Conservation (phyloP, 164 flowering plant genomes). For the Santalum album region DNA sequence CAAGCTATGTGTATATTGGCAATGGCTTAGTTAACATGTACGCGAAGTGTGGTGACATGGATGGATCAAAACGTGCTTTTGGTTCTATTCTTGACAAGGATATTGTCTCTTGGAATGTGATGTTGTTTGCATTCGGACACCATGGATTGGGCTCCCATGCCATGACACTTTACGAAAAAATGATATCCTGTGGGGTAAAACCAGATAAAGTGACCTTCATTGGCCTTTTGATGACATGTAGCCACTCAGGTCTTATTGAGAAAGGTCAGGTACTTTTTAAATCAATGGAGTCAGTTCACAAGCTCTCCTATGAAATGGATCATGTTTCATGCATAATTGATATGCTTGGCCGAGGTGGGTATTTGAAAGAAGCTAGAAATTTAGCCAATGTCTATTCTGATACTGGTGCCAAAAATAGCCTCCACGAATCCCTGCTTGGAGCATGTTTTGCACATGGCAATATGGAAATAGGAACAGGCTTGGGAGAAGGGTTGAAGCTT, state of each 20-base stretch:
- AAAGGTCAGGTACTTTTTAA: slow-evolving; percentile 28
- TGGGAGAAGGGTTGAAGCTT: slow-evolving; percentile 29
- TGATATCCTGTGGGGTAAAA: slow-evolving; percentile 24
- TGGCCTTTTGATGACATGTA: slow-evolving; percentile 50
- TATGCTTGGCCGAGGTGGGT: slow-evolving; percentile 51
- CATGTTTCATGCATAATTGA: slow-evolving; percentile 56
- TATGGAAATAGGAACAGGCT: no score
- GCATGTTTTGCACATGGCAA: slow-evolving; percentile 43
- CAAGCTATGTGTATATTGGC: slow-evolving; percentile 41
- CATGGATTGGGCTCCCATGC: slow-evolving; percentile 46
- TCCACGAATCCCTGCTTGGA: slow-evolving; percentile 40
- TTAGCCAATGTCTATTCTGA: slow-evolving; percentile 16
- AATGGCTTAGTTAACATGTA: slow-evolving; percentile 71
- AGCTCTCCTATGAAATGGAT: slow-evolving; percentile 28
- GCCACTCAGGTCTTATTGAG: slow-evolving; percentile 45
- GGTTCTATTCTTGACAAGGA: slow-evolving; percentile 29
- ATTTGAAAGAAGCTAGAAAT: slow-evolving; percentile 30
- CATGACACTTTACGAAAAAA: slow-evolving; percentile 24
- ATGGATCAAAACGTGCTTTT: slow-evolving; percentile 41
- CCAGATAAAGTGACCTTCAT: no score
- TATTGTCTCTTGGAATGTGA: slow-evolving; percentile 62
- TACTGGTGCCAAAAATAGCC: slow-evolving; percentile 4
- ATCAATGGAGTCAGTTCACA: slow-evolving; percentile 26
- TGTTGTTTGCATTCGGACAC: slow-evolving; percentile 55
- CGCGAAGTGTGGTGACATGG: slow-evolving; percentile 67